phyloP scores from a whole-genome alignment of 108 stramenopile genomes.

The Fistulifera solaris region DNA sequence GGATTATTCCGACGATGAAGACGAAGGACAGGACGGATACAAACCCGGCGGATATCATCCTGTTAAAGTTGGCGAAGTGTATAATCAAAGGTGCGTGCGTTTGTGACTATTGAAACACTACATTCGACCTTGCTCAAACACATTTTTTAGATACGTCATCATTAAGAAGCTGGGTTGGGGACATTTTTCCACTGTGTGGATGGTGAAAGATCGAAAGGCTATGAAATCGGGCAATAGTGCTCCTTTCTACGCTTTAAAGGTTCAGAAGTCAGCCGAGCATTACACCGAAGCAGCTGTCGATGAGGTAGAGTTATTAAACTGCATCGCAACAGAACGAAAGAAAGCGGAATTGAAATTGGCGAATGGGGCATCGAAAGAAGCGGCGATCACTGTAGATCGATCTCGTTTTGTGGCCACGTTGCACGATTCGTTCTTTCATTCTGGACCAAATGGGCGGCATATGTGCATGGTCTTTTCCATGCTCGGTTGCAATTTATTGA shows the following conservation, averaged over 20 bases:
- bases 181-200: slow-evolving; percentile 98
- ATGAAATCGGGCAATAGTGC: slow-evolving; percentile 19
- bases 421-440: slow-evolving; percentile 91
- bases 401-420: slow-evolving; percentile 79
- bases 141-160: slow-evolving; percentile 71
- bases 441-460: slow-evolving; percentile 92
- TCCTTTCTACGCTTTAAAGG: slow-evolving; percentile 86
- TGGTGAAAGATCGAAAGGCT: slow-evolving; percentile 70
- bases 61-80: slow-evolving; percentile 90
- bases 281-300: slow-evolving; percentile 98
- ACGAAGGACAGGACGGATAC: slow-evolving; percentile 87
- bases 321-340: slow-evolving; percentile 65
- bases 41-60: slow-evolving; percentile 93
- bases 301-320: slow-evolving; percentile 91
- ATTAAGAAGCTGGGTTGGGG: slow-evolving; percentile 99
- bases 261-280: slow-evolving; percentile 94
- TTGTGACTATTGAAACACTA: too few relatives aligned
- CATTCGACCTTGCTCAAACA: slow-evolving; percentile 11
- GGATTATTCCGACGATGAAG: slow-evolving; percentile 92
- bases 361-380: slow-evolving; percentile 42
- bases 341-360: slow-evolving; percentile 27
- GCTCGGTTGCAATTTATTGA: slow-evolving; percentile 91
- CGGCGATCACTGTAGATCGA: slow-evolving; percentile 48
- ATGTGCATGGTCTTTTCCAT: slow-evolving; percentile 99
- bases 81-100: slow-evolving; percentile 73